Base-by-base conservation (phyloP, 108 stramenopile species). In the Cyclotella baltica region DNA sequence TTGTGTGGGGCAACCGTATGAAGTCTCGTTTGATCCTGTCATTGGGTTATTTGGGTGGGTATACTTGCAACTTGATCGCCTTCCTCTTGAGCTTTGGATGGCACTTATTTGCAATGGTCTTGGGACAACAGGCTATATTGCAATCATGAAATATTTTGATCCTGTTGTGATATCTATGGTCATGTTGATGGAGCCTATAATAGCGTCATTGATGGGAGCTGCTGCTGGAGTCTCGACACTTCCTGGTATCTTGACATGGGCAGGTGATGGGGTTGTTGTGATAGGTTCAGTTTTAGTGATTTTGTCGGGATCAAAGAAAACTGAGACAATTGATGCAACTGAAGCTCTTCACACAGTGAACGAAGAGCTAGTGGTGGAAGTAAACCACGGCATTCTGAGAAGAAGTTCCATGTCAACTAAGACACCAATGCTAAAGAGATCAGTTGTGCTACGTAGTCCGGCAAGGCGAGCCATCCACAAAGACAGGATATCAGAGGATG, bases 141-240 rank as follows among this genome's bases (percentile, higher is more conserved):
- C 86, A 8, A 78, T 88, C 25, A 86, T 92, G 88, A 78, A 87
- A 28, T 86, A 87, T 56, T 92, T 92, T 52, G 89, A 89, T 48
- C 68, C 77, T 13, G 61, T 92, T 20, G 81, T 89, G 23, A 85
- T 92, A 23, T 48, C 85, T 27, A 87, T 75, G 48, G 83, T 84
- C 0, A 87, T 84, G 83, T 65, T 87, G 16, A 38, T 84, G 70
- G 82, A 86, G 25, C 85, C 85, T 0, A 69, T 80, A 8, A 18
- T 80, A 2, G 85, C 68, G 20, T 34, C 75, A 6, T 50, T 86
- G 5, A 43, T 83, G 18, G 85, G 78, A 22, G 38, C 53, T 8
- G 66, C 67, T 31, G 68, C 64, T 53, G 82, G 83, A 10, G 72
- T 80, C 1, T 67, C 58, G 16, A 23, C 74, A 35, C 36, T 80